A percentile compares a stretch with the other conserved stretches of the same genome.
These are phyloP conservation scores for Neohortaea acidophila DNA, from an alignment of 495 filamentous ascomycete genomes.

Conservation along the genomic window DNA sequence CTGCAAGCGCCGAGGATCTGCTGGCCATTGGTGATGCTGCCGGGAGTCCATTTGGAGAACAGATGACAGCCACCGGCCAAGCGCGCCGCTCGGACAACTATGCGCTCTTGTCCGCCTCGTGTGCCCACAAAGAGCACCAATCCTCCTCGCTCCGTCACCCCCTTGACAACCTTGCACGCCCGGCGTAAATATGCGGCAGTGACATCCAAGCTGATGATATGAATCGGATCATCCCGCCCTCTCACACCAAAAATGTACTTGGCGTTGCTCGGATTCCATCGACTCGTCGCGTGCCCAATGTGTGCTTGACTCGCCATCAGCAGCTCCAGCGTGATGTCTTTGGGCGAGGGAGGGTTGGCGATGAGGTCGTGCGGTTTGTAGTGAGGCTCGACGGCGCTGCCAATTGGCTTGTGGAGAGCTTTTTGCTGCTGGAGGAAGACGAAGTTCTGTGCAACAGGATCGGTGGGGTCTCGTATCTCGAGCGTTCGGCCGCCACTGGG, in stretches of 20 bases:
- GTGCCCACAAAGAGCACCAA: slow-evolving; percentile 86
- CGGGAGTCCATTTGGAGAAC: slow-evolving; percentile 88
- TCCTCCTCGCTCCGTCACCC: slow-evolving; percentile 68
- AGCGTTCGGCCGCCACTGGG: not conserved
- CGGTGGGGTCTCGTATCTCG: slow-evolving; percentile 11
- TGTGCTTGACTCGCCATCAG: slow-evolving; percentile 83
- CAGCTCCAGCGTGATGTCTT: slow-evolving; percentile 76
- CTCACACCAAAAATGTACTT: slow-evolving; percentile 90
- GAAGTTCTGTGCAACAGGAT: slow-evolving; percentile 12
- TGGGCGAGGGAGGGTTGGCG: slow-evolving; percentile 53
- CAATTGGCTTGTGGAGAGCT: slow-evolving; percentile 31
- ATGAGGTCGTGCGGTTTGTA: slow-evolving; percentile 58
- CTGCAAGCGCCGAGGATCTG: slow-evolving; percentile 57
- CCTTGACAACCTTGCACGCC: slow-evolving; percentile 75
- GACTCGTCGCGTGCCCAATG: slow-evolving; percentile 78
- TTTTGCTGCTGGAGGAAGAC: slow-evolving; percentile 23
- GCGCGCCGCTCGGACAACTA: slow-evolving; percentile 67
- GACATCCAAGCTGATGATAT: slow-evolving; percentile 81
- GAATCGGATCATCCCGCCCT: slow-evolving; percentile 46
- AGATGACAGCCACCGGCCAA: slow-evolving; percentile 69
- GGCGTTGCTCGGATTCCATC: slow-evolving; percentile 91
- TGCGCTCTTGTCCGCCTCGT: slow-evolving; percentile 56
- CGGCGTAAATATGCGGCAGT: slow-evolving; percentile 79
- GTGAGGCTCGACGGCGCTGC: slow-evolving; percentile 36
- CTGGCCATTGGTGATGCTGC: slow-evolving; percentile 81